Conservation (phyloP, 805 yeast genomes). For the Sugiyamaella americana region DNA sequence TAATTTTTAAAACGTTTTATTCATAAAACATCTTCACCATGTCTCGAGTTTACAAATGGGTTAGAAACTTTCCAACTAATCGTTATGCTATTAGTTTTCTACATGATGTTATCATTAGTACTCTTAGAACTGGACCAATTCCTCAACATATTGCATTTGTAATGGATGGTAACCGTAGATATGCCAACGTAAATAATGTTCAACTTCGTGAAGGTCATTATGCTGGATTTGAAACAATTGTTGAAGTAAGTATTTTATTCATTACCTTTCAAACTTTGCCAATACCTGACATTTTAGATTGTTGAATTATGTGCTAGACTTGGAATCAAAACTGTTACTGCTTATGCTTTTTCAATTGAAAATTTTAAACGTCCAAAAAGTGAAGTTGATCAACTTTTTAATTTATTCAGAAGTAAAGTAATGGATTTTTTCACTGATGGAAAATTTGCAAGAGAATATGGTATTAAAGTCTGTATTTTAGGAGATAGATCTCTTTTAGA, state of each 20-base stretch:
- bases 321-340: slow-evolving; percentile 79
- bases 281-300: slow-evolving; percentile 31
- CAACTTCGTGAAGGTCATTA: slow-evolving; percentile 86
- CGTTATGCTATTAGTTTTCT: slow-evolving; percentile 22
- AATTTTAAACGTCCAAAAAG: slow-evolving; percentile 78
- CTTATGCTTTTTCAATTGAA: slow-evolving; percentile 93
- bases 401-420: slow-evolving; percentile 28
- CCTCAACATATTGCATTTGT: slow-evolving; percentile 90
- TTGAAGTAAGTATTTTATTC: slow-evolving; percentile 32
- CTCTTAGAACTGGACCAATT: slow-evolving; percentile 61
- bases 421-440: slow-evolving; percentile 10
- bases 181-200: slow-evolving; percentile 60
- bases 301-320: slow-evolving; percentile 71
- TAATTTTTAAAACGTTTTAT: too few relatives aligned
- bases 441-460: slow-evolving; percentile 12
- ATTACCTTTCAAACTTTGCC: too few relatives aligned
- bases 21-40: too few relatives aligned
- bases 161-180: slow-evolving; percentile 96
- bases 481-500: slow-evolving; percentile 72
- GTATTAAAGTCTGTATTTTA: slow-evolving; percentile 47
- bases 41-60: not conserved
- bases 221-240: slow-evolving; percentile 76
- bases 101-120: slow-evolving; percentile 31
- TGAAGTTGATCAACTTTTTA: slow-evolving; percentile 77
- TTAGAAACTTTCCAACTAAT: slow-evolving; percentile 19